Percentiles rank a stretch among this genome's conserved stretches.
phyloP scores from a whole-genome alignment of 371 early-diverging fungal species.

The Funneliformis caledonium region DNA sequence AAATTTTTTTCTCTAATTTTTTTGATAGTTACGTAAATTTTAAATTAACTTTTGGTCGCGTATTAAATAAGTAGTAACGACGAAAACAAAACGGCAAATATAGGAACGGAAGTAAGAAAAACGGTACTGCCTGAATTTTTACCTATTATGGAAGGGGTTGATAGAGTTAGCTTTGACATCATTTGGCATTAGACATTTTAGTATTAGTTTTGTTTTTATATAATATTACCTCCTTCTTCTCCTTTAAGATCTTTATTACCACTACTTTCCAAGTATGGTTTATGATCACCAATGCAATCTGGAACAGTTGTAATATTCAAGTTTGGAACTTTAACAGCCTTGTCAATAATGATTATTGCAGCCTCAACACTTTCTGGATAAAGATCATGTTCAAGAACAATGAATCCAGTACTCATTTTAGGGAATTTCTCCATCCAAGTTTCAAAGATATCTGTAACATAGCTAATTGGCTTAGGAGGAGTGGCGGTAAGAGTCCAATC shows the following conservation, averaged over 20 bases:
- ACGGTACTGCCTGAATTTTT: too few relatives aligned
- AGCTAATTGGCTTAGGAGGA: conserved; percentile 27
- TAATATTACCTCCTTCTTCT: too few relatives aligned
- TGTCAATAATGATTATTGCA: conserved; percentile 40
- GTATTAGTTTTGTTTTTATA: too few relatives aligned
- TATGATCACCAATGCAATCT: conserved; percentile 46
- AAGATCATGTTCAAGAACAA: conserved; percentile 48
- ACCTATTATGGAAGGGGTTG: too few relatives aligned
- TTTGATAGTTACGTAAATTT: too few relatives aligned
- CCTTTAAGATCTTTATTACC: not conserved
- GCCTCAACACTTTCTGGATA: conserved; percentile 46
- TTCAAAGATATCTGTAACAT: conserved; percentile 45
- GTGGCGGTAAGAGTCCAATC: conserved; percentile 45
- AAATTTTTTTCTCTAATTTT: too few relatives aligned
- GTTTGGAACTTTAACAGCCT: conserved; percentile 42
- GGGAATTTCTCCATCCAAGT: conserved; percentile 45
- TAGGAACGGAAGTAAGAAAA: too few relatives aligned
- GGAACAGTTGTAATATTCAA: conserved; percentile 45
- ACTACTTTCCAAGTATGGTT: conserved; percentile 46
- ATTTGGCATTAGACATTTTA: too few relatives aligned
- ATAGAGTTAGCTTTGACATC: too few relatives aligned
- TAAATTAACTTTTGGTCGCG: too few relatives aligned
- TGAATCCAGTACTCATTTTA: conserved; percentile 46
- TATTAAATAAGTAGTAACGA: too few relatives aligned
- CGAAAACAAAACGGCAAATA: too few relatives aligned